Conservation (phyloP, 371 early-diverging fungal genomes). For the Rhizopus stolonifer region DNA sequence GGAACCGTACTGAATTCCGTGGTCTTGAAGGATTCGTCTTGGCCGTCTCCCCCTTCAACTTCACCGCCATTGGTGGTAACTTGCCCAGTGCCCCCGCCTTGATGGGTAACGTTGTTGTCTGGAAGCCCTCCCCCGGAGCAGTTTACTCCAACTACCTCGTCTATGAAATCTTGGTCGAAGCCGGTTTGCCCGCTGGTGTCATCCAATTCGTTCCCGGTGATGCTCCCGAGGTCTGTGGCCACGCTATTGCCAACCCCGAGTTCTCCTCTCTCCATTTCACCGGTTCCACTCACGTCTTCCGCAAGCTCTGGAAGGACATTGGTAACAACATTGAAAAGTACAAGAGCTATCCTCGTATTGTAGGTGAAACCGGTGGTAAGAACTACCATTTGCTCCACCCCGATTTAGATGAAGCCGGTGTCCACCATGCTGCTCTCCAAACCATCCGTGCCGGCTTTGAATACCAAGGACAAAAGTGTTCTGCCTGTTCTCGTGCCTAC, state of each 20-base stretch:
- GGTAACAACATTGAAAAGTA: conserved; percentile 89
- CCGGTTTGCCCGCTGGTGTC: conserved; percentile 96
- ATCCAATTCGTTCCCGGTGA: conserved; percentile 96
- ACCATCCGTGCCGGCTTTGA: conserved; percentile 95
- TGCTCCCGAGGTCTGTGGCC: conserved; percentile 72
- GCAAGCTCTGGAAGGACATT: conserved; percentile 89
- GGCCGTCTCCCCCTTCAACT: conserved; percentile 98
- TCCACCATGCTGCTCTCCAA: conserved; percentile 61
- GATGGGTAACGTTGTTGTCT: conserved; percentile 96
- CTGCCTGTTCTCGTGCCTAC: conserved; percentile 90
- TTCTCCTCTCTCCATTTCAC: conserved; percentile 98
- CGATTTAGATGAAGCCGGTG: conserved; percentile 62
- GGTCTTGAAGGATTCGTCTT: conserved; percentile 96
- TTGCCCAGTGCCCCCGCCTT: conserved; percentile 91
- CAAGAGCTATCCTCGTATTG: conserved; percentile 93
- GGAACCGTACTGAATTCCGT: conserved; percentile 97
- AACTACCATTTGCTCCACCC: conserved; percentile 95
- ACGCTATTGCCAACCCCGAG: conserved; percentile 77
- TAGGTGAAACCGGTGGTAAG: conserved; percentile 98
- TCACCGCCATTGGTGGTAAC: conserved; percentile 98
- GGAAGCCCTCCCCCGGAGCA: conserved; percentile 94
- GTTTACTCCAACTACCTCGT: conserved; percentile 91
- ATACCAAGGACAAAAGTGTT: conserved; percentile 98
- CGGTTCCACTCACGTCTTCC: conserved; percentile 93
- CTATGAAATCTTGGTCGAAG: conserved; percentile 88